Evolutionary conservation across 2,329 filamentous ascomycete genomes (phyloP).

Genomic region (Diaporthe sp.): DNA sequence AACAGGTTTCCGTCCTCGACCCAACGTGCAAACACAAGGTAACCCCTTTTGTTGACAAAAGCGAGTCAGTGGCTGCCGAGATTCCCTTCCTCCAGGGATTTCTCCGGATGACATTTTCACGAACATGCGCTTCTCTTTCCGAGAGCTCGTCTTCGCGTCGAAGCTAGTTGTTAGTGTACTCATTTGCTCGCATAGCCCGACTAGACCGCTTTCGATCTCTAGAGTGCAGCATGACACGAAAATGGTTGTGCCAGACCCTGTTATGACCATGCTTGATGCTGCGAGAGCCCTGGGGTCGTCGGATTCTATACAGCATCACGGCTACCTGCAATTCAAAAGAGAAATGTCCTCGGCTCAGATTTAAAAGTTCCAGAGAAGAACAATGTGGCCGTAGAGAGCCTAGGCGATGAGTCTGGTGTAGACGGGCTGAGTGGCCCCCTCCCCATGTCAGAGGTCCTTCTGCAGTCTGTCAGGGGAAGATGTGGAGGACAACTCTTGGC

Average conservation of each 20-base stretch:
- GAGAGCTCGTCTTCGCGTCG: background rate
- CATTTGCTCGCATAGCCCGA: background rate
- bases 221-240: background rate
- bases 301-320: too few species aligned
- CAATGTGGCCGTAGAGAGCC: background rate
- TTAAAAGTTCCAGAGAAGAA: background rate
- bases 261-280: background rate
- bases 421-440: background rate
- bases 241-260: background rate
- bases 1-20: background rate
- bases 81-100: background rate
- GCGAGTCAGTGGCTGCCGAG: background rate
- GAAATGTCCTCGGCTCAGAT: too few species aligned
- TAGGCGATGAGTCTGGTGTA: too few species aligned
- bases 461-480: background rate
- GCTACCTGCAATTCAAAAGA: too few species aligned
- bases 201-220: background rate
- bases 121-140: background rate
- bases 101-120: background rate
- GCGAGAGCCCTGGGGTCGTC: background rate
- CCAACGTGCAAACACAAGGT: background rate
- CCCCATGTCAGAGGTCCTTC: background rate
- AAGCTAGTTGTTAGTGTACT: background rate
- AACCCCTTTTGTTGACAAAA: background rate
- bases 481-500: background rate